A percentile compares a stretch with the other conserved stretches of the same genome.
These are phyloP conservation scores for Brassica hybrid DNA, from an alignment of 441 rosid genomes.

Conservation along the genomic window DNA sequence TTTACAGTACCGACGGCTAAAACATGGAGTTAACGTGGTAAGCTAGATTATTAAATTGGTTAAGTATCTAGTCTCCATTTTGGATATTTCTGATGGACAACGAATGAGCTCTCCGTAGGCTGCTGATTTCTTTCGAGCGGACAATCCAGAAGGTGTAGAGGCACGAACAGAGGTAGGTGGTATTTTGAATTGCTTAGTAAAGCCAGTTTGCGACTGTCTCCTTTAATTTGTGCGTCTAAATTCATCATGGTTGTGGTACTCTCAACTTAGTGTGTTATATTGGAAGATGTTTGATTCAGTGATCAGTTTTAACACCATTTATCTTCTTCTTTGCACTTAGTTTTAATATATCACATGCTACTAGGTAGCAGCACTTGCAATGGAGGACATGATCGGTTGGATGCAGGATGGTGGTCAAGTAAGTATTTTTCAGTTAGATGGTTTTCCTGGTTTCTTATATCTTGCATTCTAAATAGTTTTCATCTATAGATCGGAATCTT, in stretches of 20 bases:
- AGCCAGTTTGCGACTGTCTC: constrained; percentile 5
- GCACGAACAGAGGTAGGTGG: constrained; percentile 97
- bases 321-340: constrained; percentile 75
- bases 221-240: constrained; percentile 5
- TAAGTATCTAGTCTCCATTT: constrained; percentile 18
- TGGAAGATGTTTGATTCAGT: constrained; percentile 25
- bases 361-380: constrained; percentile 99
- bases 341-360: constrained; percentile 83
- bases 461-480: constrained; percentile 35
- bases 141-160: constrained; percentile 97
- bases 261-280: constrained; percentile 14
- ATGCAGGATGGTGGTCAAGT: constrained; percentile 99
- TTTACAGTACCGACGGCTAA: constrained; percentile 95
- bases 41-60: background rate
- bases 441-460: constrained; percentile 32
- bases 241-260: background rate
- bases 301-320: constrained; percentile 49
- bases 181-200: background rate
- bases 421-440: constrained; percentile 43
- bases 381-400: constrained; percentile 99
- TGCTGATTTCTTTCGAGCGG: constrained; percentile 99
- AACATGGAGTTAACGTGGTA: constrained; percentile 96
- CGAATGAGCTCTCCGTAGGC: constrained; percentile 55
- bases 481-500: constrained; percentile 86
- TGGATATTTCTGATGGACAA: constrained; percentile 36